phyloP scores from a whole-genome alignment of 768 basidiomycete species.

The Crepidotus variabilis region DNA sequence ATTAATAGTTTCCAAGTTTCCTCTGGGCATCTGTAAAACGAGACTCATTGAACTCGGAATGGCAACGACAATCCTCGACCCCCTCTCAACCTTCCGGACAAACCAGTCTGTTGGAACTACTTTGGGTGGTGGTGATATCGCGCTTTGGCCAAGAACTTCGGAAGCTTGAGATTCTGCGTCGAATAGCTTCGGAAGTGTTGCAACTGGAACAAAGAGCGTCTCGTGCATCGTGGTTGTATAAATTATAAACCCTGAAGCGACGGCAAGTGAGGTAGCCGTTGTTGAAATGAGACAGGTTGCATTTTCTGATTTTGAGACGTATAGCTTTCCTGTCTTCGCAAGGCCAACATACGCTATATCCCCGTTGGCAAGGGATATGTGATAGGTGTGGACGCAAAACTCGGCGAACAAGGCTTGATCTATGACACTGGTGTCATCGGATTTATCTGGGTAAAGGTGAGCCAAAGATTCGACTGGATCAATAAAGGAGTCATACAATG shows the following conservation, averaged over 20 bases:
- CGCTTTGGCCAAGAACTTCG: too few species aligned
- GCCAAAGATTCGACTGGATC: too few species aligned
- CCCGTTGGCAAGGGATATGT: constrained; percentile 15
- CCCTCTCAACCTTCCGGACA: constrained; percentile 81
- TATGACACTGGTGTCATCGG: background rate
- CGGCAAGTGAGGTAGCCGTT: constrained; percentile 68
- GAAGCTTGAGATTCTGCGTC: constrained; percentile 4
- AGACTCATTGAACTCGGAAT: constrained; percentile 86
- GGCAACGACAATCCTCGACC: constrained; percentile 83
- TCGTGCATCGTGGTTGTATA: constrained; percentile 85
- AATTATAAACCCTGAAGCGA: constrained; percentile 74
- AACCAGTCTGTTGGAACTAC: constrained; percentile 46
- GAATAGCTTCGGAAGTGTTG: constrained; percentile 21
- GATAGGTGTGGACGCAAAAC: constrained; percentile 50
- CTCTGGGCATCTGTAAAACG: constrained; percentile 96
- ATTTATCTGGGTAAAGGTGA: constrained; percentile 1
- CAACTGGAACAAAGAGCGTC: constrained; percentile 66
- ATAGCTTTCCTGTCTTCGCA: constrained; percentile 61
- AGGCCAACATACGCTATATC: constrained; percentile 56
- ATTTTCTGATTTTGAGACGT: constrained; percentile 34
- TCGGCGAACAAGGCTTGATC: constrained; percentile 44
- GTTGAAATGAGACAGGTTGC: constrained; percentile 35
- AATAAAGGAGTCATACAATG: constrained; percentile 30
- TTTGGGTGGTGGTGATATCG: constrained; percentile 12
- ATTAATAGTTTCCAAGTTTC: constrained; percentile 93